A percentile compares a stretch with the other conserved stretches of the same genome.
Conservation (phyloP, 108 stramenopile species). For the Chaetoceros muelleri region DNA sequence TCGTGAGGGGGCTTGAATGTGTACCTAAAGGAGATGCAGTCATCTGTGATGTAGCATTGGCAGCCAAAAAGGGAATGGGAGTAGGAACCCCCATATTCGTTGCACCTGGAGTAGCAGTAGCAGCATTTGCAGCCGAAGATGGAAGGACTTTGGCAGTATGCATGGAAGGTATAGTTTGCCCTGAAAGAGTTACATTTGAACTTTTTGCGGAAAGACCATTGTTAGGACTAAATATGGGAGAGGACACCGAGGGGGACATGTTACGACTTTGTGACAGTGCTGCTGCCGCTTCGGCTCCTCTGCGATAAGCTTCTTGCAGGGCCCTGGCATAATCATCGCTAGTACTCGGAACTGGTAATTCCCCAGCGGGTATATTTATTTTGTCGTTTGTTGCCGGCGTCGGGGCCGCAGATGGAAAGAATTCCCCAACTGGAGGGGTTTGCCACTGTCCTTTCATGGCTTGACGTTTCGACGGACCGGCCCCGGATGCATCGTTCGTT, state of each 20-base stretch:
- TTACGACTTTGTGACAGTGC: conserved; percentile 5
- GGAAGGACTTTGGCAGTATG: background rate
- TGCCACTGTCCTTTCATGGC: conserved; percentile 81
- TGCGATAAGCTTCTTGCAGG: conserved; percentile 72
- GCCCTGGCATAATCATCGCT: conserved; percentile 75
- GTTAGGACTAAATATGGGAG: no score
- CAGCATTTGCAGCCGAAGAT: background rate
- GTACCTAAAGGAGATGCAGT: background rate
- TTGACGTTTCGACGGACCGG: conserved; percentile 34
- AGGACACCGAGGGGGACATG: no score
- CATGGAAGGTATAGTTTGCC: background rate
- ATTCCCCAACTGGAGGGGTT: conserved; percentile 68
- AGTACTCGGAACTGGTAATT: conserved; percentile 25
- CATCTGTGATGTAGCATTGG: background rate
- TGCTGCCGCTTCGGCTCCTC: conserved; percentile 60
- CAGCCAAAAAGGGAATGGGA: background rate
- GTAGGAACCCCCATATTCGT: background rate
- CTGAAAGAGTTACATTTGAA: background rate
- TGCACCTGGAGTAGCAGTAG: background rate
- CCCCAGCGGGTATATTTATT: background rate
- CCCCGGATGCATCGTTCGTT: conserved; percentile 8
- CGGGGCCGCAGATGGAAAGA: conserved; percentile 17
- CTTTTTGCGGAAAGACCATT: no score
- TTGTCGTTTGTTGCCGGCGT: conserved; percentile 1
- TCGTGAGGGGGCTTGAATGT: background rate